phyloP scores from a whole-genome alignment of 2,329 filamentous ascomycete species.

The Pseudocercospora musae region DNA sequence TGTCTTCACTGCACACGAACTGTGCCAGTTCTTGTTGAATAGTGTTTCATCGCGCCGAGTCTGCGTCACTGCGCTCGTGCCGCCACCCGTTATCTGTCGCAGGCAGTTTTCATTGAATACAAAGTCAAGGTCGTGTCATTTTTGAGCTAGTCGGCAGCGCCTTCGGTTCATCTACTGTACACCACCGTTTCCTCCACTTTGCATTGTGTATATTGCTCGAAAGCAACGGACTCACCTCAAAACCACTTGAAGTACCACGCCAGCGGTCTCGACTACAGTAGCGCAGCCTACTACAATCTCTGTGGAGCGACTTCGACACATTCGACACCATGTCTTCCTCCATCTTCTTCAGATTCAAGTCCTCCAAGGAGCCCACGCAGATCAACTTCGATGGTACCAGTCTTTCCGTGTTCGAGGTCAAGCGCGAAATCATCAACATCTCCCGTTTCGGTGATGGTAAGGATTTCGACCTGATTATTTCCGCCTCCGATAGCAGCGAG shows the following conservation, averaged over 20 bases:
- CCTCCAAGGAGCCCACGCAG: constrained; percentile 88
- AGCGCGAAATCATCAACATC: constrained; percentile 95
- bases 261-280: constrained; percentile 7
- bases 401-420: constrained; percentile 97
- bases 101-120: constrained; percentile 33
- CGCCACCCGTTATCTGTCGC: constrained; percentile 19
- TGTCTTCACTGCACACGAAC: constrained; percentile 4
- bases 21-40: constrained; percentile 5
- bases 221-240: constrained; percentile 15
- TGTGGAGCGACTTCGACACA: constrained; percentile 5
- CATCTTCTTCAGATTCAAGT: constrained; percentile 99
- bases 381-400: constrained; percentile 97
- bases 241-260: constrained; percentile 7
- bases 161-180: constrained; percentile 29
- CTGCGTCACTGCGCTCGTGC: constrained; percentile 17
- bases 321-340: constrained; percentile 77
- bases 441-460: constrained; percentile 91
- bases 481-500: constrained; percentile 86
- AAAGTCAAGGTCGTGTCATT: constrained; percentile 29
- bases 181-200: constrained; percentile 22
- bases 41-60: constrained; percentile 18
- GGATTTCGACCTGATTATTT: constrained; percentile 94
- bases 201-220: constrained; percentile 14
- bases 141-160: constrained; percentile 24
- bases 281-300: constrained; percentile 1